Evolutionary conservation across 164 flowering plant species (phyloP).

Genomic region (Nymphaea colorata): DNA sequence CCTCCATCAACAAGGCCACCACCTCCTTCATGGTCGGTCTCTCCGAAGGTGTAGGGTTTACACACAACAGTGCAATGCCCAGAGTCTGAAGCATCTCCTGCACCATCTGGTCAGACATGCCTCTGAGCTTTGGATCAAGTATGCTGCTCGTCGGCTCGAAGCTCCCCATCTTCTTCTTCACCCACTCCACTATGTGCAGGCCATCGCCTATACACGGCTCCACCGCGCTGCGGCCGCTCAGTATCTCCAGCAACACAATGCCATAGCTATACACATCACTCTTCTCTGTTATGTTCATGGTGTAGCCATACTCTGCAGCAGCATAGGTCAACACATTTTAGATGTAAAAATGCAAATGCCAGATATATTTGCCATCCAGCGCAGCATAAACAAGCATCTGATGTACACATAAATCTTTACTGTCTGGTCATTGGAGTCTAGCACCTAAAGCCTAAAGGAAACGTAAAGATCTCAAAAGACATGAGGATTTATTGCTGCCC

Average conservation of each 20-base stretch:
- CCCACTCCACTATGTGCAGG: constrained; percentile 94
- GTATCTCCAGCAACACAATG: constrained; percentile 75
- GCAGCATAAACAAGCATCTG: not conserved
- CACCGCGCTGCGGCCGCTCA: constrained; percentile 77
- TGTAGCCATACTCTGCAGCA: constrained; percentile 89
- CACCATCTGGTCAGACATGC: constrained; percentile 70
- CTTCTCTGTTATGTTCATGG: constrained; percentile 94
- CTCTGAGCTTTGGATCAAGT: constrained; percentile 64
- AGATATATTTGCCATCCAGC: not conserved
- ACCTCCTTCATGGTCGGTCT: constrained; percentile 98
- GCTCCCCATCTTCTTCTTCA: constrained; percentile 88
- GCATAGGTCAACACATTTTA: not conserved
- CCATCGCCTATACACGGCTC: constrained; percentile 64
- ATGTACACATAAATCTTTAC: not conserved
- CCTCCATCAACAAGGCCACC: constrained; percentile 82
- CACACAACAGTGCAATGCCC: constrained; percentile 92
- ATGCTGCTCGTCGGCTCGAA: constrained; percentile 66
- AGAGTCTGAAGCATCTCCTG: constrained; percentile 96
- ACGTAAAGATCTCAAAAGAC: too few species aligned
- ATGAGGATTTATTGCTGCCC: too few species aligned
- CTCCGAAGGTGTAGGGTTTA: constrained; percentile 73
- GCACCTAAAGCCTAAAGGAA: too few species aligned
- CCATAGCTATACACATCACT: constrained; percentile 98
- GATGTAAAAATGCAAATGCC: not conserved
- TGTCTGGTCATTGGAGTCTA: too few species aligned